Conservation (phyloP, 148 eudicot species). For the Agrostemma githago region DNA sequence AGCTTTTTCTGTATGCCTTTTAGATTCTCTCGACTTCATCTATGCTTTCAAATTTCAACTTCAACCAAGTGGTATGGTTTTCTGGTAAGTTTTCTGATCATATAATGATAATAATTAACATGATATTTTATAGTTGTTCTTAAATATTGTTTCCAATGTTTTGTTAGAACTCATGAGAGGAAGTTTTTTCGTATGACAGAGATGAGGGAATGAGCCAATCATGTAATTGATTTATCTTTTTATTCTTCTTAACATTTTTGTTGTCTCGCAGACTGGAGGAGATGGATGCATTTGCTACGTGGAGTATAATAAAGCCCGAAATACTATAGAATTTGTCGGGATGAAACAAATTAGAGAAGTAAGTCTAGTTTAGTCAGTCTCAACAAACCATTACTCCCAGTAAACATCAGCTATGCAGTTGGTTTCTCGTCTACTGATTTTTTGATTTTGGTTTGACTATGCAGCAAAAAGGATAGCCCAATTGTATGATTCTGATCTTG, state of each 20-base stretch:
- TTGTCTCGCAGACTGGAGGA: slow-evolving; percentile 70
- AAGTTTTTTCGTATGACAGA: neutral
- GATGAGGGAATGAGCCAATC: neutral
- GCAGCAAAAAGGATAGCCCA: no score
- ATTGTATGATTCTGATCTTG: no score
- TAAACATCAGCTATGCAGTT: slow-evolving; percentile 50
- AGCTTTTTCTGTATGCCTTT: neutral
- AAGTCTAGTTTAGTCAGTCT: slow-evolving; percentile 60
- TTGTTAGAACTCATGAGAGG: neutral
- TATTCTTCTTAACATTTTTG: neutral
- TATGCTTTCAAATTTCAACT: neutral
- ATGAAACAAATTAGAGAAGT: slow-evolving; percentile 89
- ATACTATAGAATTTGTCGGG: slow-evolving; percentile 72
- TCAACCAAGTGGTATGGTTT: neutral
- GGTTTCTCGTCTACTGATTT: slow-evolving; percentile 88
- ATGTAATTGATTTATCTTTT: neutral
- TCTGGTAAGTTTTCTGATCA: neutral
- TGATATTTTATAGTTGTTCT: neutral
- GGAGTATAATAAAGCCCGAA: slow-evolving; percentile 51
- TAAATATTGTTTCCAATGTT: neutral
- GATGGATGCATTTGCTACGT: slow-evolving; percentile 98
- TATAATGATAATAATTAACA: no score
- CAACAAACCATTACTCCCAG: slow-evolving; percentile 23
- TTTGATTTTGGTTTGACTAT: no score
- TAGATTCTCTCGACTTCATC: neutral